Conservation (phyloP, 345 rosid species). For the Garcia nutans region DNA sequence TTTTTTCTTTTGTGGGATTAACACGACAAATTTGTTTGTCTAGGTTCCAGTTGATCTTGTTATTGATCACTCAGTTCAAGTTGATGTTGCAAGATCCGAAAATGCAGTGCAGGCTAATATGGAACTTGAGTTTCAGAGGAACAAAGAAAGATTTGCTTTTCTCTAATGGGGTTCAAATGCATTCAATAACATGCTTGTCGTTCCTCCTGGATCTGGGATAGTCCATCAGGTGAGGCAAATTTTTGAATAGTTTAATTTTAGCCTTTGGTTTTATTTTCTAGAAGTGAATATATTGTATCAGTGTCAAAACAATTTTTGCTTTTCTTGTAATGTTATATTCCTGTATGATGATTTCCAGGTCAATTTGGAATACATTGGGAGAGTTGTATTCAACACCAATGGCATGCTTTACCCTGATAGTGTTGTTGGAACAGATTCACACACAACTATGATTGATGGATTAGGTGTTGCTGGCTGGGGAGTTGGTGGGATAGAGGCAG, state of each 20-base stretch:
- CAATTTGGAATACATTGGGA: slow-evolving; percentile 84
- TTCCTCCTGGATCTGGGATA: slow-evolving; percentile 95
- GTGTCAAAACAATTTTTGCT: not conserved
- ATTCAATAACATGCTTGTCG: slow-evolving; percentile 90
- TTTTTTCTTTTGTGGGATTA: not conserved
- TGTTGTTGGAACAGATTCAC: slow-evolving; percentile 95
- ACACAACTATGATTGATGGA: slow-evolving; percentile 97
- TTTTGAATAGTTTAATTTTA: not conserved
- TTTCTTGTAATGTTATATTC: not conserved
- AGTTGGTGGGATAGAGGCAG: slow-evolving; percentile 97
- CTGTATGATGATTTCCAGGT: slow-evolving; percentile 47
- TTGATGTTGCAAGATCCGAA: slow-evolving; percentile 88
- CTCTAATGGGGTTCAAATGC: slow-evolving; percentile 97
- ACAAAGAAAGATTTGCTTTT: slow-evolving; percentile 89
- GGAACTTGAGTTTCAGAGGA: slow-evolving; percentile 84
- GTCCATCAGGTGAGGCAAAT: slow-evolving; percentile 73
- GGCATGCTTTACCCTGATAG: slow-evolving; percentile 90
- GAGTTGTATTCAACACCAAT: slow-evolving; percentile 80
- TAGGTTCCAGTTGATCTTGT: slow-evolving; percentile 99
- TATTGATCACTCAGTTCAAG: slow-evolving; percentile 93
- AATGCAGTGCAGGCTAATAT: slow-evolving; percentile 92
- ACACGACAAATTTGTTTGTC: slow-evolving; percentile 1
- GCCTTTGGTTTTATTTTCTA: not conserved
- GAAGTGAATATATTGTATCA: not conserved
- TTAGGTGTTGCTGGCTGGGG: slow-evolving; percentile 99